Conservation (phyloP, 108 stramenopile species). For the Schizochytrium sp. region DNA sequence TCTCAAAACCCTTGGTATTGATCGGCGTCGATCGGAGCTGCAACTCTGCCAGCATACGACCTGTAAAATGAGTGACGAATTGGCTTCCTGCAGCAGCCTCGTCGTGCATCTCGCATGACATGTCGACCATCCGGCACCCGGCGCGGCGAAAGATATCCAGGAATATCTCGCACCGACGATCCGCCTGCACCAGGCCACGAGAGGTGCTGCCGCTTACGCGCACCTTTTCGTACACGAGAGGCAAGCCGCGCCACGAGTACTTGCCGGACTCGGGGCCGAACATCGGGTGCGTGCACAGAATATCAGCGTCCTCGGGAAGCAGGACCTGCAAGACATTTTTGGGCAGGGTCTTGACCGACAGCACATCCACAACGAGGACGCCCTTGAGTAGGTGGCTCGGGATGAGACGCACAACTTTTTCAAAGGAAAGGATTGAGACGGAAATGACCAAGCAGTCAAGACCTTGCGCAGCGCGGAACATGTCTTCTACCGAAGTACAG, state of each 20-base stretch:
- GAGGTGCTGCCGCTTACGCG: conserved; percentile 50
- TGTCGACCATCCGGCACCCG: conserved; percentile 93
- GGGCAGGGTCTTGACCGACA: conserved; percentile 91
- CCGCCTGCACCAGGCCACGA: conserved; percentile 24
- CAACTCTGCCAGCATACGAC: conserved; percentile 80
- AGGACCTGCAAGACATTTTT: conserved; percentile 67
- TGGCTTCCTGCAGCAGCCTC: conserved; percentile 90
- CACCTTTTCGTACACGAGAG: conserved; percentile 88
- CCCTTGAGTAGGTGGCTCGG: conserved; percentile 34
- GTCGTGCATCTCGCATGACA: conserved; percentile 89
- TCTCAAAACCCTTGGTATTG: conserved; percentile 93
- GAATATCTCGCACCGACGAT: conserved; percentile 68
- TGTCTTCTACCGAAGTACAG: conserved; percentile 19
- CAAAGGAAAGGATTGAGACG: conserved; percentile 73
- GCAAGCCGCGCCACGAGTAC: conserved; percentile 79
- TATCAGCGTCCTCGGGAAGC: conserved; percentile 73
- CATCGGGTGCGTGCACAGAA: conserved; percentile 98
- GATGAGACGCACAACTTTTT: conserved; percentile 55
- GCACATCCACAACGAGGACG: conserved; percentile 79
- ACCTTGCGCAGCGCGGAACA: conserved; percentile 49
- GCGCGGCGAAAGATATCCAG: conserved; percentile 91
- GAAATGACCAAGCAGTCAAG: conserved; percentile 72
- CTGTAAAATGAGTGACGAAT: conserved; percentile 96
- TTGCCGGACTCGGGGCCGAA: conserved; percentile 89
- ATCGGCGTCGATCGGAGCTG: conserved; percentile 53